Evolutionary conservation across 2,329 filamentous ascomycete genomes (phyloP).

Genomic region (Aspergillus aculeatus): DNA sequence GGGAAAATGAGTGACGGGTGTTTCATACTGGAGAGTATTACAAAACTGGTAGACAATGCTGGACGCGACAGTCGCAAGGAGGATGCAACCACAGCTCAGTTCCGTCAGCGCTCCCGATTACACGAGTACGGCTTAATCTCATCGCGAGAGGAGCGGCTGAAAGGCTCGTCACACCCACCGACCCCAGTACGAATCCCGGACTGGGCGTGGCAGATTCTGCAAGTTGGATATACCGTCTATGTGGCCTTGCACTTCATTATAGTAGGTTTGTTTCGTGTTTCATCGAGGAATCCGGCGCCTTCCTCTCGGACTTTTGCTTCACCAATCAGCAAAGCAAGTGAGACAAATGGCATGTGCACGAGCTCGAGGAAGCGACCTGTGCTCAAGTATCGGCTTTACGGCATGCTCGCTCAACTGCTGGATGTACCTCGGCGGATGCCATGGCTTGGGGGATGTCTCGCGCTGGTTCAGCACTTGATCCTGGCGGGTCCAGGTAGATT

Average conservation of each 20-base stretch:
- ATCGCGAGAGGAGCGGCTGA: constrained; percentile 28
- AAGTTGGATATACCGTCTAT: constrained; percentile 53
- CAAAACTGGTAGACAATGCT: constrained; percentile 62
- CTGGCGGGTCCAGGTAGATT: constrained; percentile 72
- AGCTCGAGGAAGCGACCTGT: constrained; percentile 57
- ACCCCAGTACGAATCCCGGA: constrained; percentile 37
- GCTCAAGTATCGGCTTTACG: constrained; percentile 74
- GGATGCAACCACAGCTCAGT: constrained; percentile 31
- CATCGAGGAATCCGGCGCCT: constrained; percentile 58
- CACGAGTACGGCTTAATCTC: constrained; percentile 59
- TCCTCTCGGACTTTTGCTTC: constrained; percentile 27
- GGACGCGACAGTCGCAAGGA: constrained; percentile 24
- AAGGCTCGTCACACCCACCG: constrained; percentile 26
- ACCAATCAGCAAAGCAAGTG: constrained; percentile 26
- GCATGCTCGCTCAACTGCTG: constrained; percentile 68
- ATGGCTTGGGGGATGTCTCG: constrained; percentile 76
- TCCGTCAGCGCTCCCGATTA: constrained; percentile 45
- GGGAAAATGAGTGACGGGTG: constrained; percentile 82
- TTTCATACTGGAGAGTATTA: constrained; percentile 82
- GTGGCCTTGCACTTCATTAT: constrained; percentile 66
- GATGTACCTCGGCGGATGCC: constrained; percentile 81
- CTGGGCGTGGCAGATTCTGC: constrained; percentile 54
- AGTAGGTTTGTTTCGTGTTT: constrained; percentile 64
- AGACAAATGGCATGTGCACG: constrained; percentile 32
- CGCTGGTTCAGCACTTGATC: constrained; percentile 72